phyloP scores from a whole-genome alignment of 176 grass and related monocot species.

The Pontederia paniculata region DNA sequence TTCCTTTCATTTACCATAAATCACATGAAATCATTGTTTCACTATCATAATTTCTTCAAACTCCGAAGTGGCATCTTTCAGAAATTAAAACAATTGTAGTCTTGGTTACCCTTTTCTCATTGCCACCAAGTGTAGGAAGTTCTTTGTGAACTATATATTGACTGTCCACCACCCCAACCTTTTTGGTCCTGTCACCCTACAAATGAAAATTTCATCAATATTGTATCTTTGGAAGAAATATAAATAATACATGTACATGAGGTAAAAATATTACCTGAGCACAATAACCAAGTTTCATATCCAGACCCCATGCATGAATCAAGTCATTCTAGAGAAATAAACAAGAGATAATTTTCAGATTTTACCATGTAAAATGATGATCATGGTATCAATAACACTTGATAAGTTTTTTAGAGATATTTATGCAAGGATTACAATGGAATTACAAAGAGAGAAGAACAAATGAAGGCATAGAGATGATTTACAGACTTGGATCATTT shows the following conservation, averaged over 20 bases:
- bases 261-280: constrained; percentile 35
- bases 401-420: too few relatives aligned
- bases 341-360: not conserved
- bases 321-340: constrained; percentile 63
- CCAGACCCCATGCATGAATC: constrained; percentile 76
- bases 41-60: not conserved
- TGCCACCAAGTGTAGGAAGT: constrained; percentile 62
- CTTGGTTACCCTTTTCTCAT: constrained; percentile 27
- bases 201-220: too few relatives aligned
- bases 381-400: too few relatives aligned
- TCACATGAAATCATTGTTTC: not conserved
- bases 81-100: not conserved
- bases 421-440: too few relatives aligned
- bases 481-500: not conserved
- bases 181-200: constrained; percentile 40
- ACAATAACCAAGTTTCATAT: constrained; percentile 82
- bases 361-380: too few relatives aligned
- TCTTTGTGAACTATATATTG: constrained; percentile 74
- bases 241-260: too few relatives aligned
- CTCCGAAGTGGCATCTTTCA: not conserved
- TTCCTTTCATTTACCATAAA: too few relatives aligned
- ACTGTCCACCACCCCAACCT: constrained; percentile 74
- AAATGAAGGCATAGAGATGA: too few relatives aligned
- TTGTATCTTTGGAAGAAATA: too few relatives aligned
- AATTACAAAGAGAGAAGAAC: too few relatives aligned